Base-by-base conservation (phyloP, 768 basidiomycete species). In the Agrocybe praecox region DNA sequence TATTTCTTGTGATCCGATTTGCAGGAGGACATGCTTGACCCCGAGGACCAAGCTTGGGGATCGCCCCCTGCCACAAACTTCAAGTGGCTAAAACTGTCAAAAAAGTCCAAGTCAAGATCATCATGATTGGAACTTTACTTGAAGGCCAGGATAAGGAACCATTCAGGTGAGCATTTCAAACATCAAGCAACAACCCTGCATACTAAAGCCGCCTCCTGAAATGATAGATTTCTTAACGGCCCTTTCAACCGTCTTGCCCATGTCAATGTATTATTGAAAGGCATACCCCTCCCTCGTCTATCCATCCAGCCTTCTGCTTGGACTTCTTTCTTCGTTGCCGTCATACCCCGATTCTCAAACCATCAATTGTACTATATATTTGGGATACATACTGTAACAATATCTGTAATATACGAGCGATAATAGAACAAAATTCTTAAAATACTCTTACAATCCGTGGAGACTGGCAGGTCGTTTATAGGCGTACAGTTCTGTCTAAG, bases 21-120 rank as follows among this genome's bases (percentile, higher is more conserved):
- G 42, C 36, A 68, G 67, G 64, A 60, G 29, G 71, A 70, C 40
- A 71, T 71, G 65, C 66, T 78, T 9, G 71, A 70, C n/a, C 63
- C 63, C 5, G 74, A 80, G 49, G 70, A 80, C 54, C 68, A 67
- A 49, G 76, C 79, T 11, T 80, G 78, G 77, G 67, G 66, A 21
- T 56, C 66, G 4, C 68, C 66, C n/a, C 65, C 69, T 34, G 60
- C 63, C 21, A 49, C 60, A n/a, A 56, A 51, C 42, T 55, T 55
- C 29, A 63, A 62, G 44, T 64, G 62, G 66, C 67, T 65, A 11
- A 60, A 49, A 49, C 67, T 69, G 54, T 63, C 68, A 34, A 63
- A 66, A 49, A 62, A 59, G 55, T 60, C 47, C 32, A 44, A 42
- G 36, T 53, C 58, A 40, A 52, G 45, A 26, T 57, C 61, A 23